Percentiles rank a stretch among this genome's conserved stretches.
These are phyloP conservation scores for Dryadomyces quercivorus DNA, from an alignment of 2,329 filamentous ascomycete species.

Conservation along the genomic window DNA sequence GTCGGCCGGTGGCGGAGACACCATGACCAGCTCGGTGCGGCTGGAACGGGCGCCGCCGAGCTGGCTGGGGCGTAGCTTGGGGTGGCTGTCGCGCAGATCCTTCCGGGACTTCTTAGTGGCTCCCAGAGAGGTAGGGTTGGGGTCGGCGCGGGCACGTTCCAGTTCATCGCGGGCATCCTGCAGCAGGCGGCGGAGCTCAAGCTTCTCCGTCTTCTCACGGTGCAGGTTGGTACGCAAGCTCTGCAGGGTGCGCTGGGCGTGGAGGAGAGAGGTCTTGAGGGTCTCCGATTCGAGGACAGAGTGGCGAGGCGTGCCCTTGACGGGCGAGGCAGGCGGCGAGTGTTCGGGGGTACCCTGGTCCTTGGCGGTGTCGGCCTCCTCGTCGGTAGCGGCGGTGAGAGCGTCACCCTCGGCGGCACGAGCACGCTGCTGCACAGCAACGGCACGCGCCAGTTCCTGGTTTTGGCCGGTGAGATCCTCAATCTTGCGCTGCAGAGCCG, in stretches of 20 bases:
- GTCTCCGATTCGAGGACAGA: conserved; percentile 91
- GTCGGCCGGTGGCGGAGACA: conserved; percentile 44
- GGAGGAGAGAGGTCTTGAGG: conserved; percentile 81
- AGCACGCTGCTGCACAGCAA: conserved; percentile 56
- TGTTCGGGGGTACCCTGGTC: conserved; percentile 73
- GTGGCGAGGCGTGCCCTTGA: conserved; percentile 85
- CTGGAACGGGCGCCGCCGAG: conserved; percentile 64
- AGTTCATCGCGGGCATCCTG: conserved; percentile 92
- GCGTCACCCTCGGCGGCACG: conserved; percentile 53
- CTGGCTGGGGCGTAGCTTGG: conserved; percentile 45
- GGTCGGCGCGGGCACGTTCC: conserved; percentile 53
- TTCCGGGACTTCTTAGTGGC: conserved; percentile 51
- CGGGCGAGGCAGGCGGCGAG: conserved; percentile 79
- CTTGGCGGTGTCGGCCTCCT: conserved; percentile 50
- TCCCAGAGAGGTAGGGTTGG: conserved; percentile 17
- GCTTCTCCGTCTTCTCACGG: conserved; percentile 95
- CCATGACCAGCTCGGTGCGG: conserved; percentile 60
- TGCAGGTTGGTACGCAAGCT: conserved; percentile 91
- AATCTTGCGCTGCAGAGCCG: conserved; percentile 69
- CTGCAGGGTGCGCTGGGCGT: conserved; percentile 94
- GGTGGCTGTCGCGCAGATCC: conserved; percentile 58
- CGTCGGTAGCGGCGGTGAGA: conserved; percentile 44
- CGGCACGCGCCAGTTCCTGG: conserved; percentile 74
- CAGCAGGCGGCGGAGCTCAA: conserved; percentile 87
- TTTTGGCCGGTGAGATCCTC: conserved; percentile 85